Percentiles rank a stretch among this genome's conserved stretches.
Conservation (phyloP, 1,284 basidiomycete species). For the Leccinum subrobustum region DNA sequence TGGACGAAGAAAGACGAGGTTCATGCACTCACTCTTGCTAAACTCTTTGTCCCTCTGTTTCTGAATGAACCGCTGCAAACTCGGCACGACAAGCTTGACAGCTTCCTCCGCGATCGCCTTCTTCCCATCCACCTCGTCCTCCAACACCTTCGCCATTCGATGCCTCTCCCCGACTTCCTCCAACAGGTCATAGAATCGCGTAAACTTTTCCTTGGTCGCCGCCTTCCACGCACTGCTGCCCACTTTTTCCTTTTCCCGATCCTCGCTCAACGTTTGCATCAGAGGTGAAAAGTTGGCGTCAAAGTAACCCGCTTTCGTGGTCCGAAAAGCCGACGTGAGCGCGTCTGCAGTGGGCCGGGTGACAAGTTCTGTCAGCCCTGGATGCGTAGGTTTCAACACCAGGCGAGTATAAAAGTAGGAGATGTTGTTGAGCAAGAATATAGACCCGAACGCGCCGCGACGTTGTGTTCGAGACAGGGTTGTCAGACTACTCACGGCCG, state of each 20-base stretch:
- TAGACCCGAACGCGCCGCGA: conserved; percentile 65
- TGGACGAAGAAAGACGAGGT: neutral
- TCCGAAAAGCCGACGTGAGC: conserved; percentile 67
- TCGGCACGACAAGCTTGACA: conserved; percentile 71
- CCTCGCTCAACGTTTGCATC: conserved; percentile 69
- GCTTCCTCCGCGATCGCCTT: conserved; percentile 66
- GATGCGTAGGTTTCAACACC: conserved; percentile 48
- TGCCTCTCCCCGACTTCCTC: conserved; percentile 78
- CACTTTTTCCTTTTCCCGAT: conserved; percentile 55
- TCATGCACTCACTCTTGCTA: conserved; percentile 60
- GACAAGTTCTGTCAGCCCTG: conserved; percentile 47
- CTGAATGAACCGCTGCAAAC: conserved; percentile 68
- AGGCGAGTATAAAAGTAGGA: conserved; percentile 63
- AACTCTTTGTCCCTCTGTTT: conserved; percentile 77
- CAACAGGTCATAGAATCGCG: conserved; percentile 71
- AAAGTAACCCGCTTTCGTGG: conserved; percentile 78
- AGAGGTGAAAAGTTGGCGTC: conserved; percentile 77
- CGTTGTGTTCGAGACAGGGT: conserved; percentile 61
- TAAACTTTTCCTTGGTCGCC: conserved; percentile 77
- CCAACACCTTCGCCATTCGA: conserved; percentile 61
- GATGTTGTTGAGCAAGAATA: conserved; percentile 78
- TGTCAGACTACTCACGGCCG: conserved; percentile 56
- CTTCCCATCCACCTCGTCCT: conserved; percentile 62
- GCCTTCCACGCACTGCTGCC: conserved; percentile 47
- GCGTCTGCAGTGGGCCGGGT: conserved; percentile 59